Evolutionary conservation across 164 flowering plant genomes (phyloP), one percentile per base, ranked within the genome.

Genomic region (Liriodendron chinense): DNA sequence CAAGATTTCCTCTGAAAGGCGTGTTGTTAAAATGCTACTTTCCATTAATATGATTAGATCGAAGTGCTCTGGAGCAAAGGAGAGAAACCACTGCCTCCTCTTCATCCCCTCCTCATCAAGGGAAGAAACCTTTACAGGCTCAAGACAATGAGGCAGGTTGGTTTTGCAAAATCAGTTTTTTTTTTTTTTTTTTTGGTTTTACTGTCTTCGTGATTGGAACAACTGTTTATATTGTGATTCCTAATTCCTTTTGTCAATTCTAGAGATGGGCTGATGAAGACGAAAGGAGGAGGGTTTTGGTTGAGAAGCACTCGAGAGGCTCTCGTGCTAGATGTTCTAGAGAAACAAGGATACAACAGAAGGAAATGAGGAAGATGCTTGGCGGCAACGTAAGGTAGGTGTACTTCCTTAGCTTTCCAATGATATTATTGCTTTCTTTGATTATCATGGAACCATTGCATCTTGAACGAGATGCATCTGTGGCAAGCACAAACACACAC

Each of bases 61-160:
- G 97, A 94, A 78, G 95, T 94, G 47, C 80, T 94, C 2, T 94
- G 98, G 98, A 92, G 98, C 83, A 91, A 82, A 82, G 98, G 98
- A 49, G 84, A 77, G 75, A 89, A 86, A 71, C 86, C 87, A 72
- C 82, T 89, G 34, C 92, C 92, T 79, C 89, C 95, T 50, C 92
- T 94, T 67, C 87, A 86, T 78, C 96, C 95, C 47, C 88, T 94
- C 6, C 87, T 92, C 14, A 88, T 94, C 47, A 94, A 94, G 83
- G 98, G 98, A 47, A 87, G 98, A 78, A 92, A 94, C 74, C 95
- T 94, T 22, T 94, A 94, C 72, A 78, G 85, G n/a, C 76, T 89
- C 59, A 84, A 89, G 75, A 92, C 93, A 59, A 59, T 87, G 86
- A 85, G 97, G 80, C 97, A 90, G 97, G 98, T 92, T 25, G 47